phyloP scores from a whole-genome alignment of 2,329 filamentous ascomycete species.

The Epichloe sibirici region DNA sequence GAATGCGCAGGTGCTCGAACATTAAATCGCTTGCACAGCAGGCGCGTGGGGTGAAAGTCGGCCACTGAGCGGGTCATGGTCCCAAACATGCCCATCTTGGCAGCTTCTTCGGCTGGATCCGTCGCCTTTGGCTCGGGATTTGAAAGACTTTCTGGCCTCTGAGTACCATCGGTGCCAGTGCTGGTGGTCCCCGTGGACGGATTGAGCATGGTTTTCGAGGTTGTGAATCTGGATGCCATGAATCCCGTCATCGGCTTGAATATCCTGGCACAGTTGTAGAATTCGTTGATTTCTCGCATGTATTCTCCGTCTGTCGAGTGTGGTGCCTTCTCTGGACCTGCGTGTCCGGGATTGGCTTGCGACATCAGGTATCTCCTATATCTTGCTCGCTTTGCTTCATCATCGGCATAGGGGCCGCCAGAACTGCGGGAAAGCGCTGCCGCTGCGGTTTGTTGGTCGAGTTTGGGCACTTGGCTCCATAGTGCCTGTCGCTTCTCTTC shows the following conservation, averaged over 20 bases:
- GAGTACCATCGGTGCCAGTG: slow-evolving; percentile 5
- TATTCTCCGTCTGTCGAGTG: slow-evolving; percentile 55
- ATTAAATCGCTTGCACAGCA: slow-evolving; percentile 92
- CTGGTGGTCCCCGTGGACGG: slow-evolving; percentile 8
- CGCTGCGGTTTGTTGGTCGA: slow-evolving; percentile 55
- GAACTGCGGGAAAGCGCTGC: slow-evolving; percentile 55
- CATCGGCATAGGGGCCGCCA: slow-evolving; percentile 68
- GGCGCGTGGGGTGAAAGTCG: slow-evolving; percentile 66
- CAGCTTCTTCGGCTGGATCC: slow-evolving; percentile 76
- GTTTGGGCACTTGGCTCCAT: slow-evolving; percentile 45
- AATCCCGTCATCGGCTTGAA: slow-evolving; percentile 86
- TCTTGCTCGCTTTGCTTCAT: slow-evolving; percentile 64
- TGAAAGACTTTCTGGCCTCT: slow-evolving; percentile 15
- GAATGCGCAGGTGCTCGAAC: slow-evolving; percentile 66
- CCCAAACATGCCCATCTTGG: slow-evolving; percentile 86
- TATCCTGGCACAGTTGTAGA: slow-evolving; percentile 51
- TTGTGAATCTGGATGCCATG: slow-evolving; percentile 90
- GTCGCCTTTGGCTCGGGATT: slow-evolving; percentile 21
- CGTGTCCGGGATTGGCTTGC: slow-evolving; percentile 36
- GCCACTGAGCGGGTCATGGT: slow-evolving; percentile 62
- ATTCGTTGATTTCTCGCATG: slow-evolving; percentile 67
- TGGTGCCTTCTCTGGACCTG: slow-evolving; percentile 37
- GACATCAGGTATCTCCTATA: slow-evolving; percentile 76
- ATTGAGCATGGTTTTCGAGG: slow-evolving; percentile 38
- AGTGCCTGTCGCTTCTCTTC: slow-evolving; percentile 48